Conservation (phyloP, 2,329 filamentous ascomycete genomes). For the Pseudocercospora pini-densiflorae region DNA sequence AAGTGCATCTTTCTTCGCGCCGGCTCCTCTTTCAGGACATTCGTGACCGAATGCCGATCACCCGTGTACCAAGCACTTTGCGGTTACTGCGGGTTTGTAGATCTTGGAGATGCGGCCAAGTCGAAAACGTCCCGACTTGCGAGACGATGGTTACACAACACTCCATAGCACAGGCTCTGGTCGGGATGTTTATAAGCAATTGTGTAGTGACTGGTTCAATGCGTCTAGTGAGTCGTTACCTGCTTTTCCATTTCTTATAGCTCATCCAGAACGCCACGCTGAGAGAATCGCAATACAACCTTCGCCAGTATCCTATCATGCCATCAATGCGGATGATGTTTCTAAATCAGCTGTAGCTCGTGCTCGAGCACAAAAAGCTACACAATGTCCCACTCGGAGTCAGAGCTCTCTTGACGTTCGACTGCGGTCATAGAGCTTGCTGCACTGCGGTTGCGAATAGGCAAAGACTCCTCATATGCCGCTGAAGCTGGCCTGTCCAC, state of each 20-base stretch:
- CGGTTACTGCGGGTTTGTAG: background rate
- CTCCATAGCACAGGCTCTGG: background rate
- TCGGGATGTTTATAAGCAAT: background rate
- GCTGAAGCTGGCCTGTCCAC: conserved; percentile 7
- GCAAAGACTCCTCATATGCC: background rate
- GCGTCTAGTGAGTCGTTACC: background rate
- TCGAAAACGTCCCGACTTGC: conserved; percentile 3
- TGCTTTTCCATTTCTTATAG: background rate
- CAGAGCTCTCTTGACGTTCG: conserved; percentile 1
- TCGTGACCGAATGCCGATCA: conserved; percentile 6
- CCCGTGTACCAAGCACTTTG: conserved; percentile 1
- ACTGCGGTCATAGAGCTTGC: conserved; percentile 10
- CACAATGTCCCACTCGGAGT: conserved; percentile 20
- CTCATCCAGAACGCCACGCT: background rate
- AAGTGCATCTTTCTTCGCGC: background rate
- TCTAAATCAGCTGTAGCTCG: background rate
- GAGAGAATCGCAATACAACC: background rate
- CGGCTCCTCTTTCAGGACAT: conserved; percentile 1
- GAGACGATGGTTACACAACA: background rate
- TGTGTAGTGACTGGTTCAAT: background rate
- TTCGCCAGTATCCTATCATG: background rate
- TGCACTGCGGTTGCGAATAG: conserved; percentile 7
- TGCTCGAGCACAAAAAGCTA: background rate
- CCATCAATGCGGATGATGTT: background rate
- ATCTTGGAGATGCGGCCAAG: background rate